Evolutionary conservation across 2,329 filamentous ascomycete genomes (phyloP).

Genomic region (Tolypocladium tundrense): DNA sequence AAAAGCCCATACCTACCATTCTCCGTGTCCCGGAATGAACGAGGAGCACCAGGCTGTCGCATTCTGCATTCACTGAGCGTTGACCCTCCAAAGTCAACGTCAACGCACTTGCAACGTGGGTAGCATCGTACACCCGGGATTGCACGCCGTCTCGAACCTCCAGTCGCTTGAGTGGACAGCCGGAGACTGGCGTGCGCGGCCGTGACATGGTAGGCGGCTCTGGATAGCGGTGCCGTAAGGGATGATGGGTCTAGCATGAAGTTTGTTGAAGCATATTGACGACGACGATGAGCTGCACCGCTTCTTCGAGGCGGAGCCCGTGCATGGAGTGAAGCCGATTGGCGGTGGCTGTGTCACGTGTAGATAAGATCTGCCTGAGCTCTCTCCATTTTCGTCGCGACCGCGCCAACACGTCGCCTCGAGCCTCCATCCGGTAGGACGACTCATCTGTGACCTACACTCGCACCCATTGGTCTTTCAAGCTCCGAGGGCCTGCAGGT

Average conservation of each 20-base stretch:
- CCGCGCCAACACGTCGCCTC: slow-evolving; percentile 5
- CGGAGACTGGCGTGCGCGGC: slow-evolving; percentile 17
- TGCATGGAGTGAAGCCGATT: slow-evolving; percentile 14
- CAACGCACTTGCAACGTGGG: slow-evolving; percentile 9
- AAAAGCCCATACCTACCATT: slow-evolving; percentile 12
- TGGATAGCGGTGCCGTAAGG: not conserved
- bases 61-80: slow-evolving; percentile 4
- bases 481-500: not conserved
- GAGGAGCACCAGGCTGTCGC: slow-evolving; percentile 14
- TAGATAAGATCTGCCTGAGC: slow-evolving; percentile 6
- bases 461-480: not conserved
- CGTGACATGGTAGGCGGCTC: slow-evolving; percentile 10
- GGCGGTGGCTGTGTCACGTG: slow-evolving; percentile 9
- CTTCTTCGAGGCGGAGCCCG: not conserved
- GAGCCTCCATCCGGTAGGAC: not conserved
- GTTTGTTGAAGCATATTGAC: not conserved
- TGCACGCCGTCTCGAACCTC: slow-evolving; percentile 15
- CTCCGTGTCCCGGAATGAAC: slow-evolving; percentile 12
- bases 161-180: slow-evolving; percentile 17
- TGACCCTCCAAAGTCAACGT: slow-evolving; percentile 19
- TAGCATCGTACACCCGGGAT: slow-evolving; percentile 11
- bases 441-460: not conserved
- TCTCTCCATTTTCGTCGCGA: slow-evolving; percentile 10
- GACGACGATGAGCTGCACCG: not conserved
- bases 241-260: not conserved